Evolutionary conservation across 768 basidiomycete genomes (phyloP), one percentile per base, ranked within the genome.

Genomic region (Wakefieldia striispora): DNA sequence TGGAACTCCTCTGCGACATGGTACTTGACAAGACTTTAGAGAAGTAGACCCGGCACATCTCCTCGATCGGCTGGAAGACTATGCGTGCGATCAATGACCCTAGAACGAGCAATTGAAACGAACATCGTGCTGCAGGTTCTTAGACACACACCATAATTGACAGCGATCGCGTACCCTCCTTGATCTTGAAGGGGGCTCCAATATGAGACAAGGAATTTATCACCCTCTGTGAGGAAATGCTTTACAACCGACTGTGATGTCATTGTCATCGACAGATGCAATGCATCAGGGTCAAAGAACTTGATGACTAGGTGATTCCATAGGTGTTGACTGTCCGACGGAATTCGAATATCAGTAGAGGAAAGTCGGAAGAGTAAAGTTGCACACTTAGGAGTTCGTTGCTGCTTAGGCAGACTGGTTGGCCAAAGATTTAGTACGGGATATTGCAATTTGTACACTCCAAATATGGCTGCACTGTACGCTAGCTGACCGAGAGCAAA

Each of bases 21-120:
- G 55, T 54, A 9, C 58, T 63, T 49, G 66, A 80, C 52, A 72
- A 75, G 50, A 73, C 77, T 45, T 75, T 85, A 2, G 95, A 94
- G 69, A 97, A 97, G 69, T 86, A 92, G 3, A 97, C 75, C 1
- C 95, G 84, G 2, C 87, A 80, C 1, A 90, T 87, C 69, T 99
- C 97, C 68, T 99, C 97, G 21, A 97, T 81, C 0, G 97, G 97
- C 58, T 97, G 95, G 63, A 98, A 95, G 21, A 95, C 62, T 50
- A 98, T 88, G 16, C 97, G 84, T 6, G 94, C 95, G 21, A 97
- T 72, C 13, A 98, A 78, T 3, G 95, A 97, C 43, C 95, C 95
- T 95, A 58, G 39, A 48, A 49, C 6, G 48, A 44, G 20, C 19
- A 33, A 53, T 17, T 1, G 24, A 58, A 40, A 35, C 12, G 3